These are phyloP conservation scores for Euphorbia peplus DNA, from an alignment of 345 rosid genomes.

Conservation along the genomic window DNA sequence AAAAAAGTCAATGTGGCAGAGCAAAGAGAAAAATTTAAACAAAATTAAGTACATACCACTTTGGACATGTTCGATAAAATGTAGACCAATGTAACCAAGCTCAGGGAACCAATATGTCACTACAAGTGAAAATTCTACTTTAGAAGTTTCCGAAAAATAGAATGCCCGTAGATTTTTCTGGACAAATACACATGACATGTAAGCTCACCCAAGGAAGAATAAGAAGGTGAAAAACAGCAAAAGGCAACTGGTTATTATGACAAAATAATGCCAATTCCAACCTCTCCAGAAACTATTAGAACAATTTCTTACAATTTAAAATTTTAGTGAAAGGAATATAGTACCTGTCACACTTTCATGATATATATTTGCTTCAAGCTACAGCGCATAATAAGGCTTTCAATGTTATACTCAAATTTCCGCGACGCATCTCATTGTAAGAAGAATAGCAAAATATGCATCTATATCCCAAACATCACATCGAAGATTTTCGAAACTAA, in stretches of 20 bases:
- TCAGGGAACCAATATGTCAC: no score
- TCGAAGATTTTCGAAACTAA: constrained; percentile 76
- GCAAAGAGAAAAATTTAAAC: no score
- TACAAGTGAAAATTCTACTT: no score
- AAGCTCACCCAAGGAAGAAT: not conserved
- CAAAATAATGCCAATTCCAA: not conserved
- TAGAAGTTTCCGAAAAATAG: no score
- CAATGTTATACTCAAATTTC: not conserved
- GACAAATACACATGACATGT: no score
- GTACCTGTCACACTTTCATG: not conserved
- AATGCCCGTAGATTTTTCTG: no score
- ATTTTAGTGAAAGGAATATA: constrained; percentile 2
- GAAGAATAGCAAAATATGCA: not conserved
- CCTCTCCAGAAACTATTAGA: not conserved
- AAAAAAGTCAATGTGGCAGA: no score
- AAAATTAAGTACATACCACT: no score
- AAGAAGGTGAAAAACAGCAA: not conserved
- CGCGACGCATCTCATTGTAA: not conserved
- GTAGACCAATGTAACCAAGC: no score
- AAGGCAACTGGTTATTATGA: no score
- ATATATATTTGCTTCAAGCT: not conserved
- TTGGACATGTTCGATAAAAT: no score
- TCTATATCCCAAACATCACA: constrained; percentile 67
- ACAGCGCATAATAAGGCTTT: not conserved
- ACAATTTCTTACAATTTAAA: not conserved